Evolutionary conservation across 2,329 filamentous ascomycete species (phyloP).

Genomic region (Alternaria alternata): DNA sequence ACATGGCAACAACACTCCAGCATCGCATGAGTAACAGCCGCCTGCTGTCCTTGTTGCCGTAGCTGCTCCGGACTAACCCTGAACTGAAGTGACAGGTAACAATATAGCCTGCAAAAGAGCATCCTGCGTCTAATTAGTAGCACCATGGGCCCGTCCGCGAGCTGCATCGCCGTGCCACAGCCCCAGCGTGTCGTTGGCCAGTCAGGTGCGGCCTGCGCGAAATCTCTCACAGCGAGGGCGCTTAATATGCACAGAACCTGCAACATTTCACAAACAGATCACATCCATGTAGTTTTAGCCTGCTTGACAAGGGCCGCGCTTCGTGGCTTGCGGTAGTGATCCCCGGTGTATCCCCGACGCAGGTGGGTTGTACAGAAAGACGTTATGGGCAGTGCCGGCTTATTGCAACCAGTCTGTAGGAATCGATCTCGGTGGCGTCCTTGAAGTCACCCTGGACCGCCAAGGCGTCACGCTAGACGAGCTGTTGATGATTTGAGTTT

Average conservation of each 20-base stretch:
- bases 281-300: slow-evolving; percentile 22
- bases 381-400: slow-evolving; percentile 31
- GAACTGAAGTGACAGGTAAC: slow-evolving; percentile 15
- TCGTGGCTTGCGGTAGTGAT: slow-evolving; percentile 27
- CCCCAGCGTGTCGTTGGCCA: slow-evolving; percentile 33
- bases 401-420: slow-evolving; percentile 20
- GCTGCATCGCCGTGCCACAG: slow-evolving; percentile 35
- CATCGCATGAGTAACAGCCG: slow-evolving; percentile 30
- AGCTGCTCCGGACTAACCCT: slow-evolving; percentile 22
- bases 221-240: slow-evolving; percentile 22
- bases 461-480: not conserved
- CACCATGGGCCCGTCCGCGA: slow-evolving; percentile 20
- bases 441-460: slow-evolving; percentile 10
- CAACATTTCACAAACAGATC: slow-evolving; percentile 22
- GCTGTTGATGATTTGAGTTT: slow-evolving; percentile 1
- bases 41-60: slow-evolving; percentile 19
- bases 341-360: slow-evolving; percentile 23
- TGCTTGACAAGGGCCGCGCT: slow-evolving; percentile 19
- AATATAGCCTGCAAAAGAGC: slow-evolving; percentile 37
- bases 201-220: slow-evolving; percentile 22
- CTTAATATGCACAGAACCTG: slow-evolving; percentile 18
- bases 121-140: slow-evolving; percentile 40
- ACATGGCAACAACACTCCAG: slow-evolving; percentile 20
- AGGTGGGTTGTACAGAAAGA: slow-evolving; percentile 30
- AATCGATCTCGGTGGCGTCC: slow-evolving; percentile 18